Evolutionary conservation across 2,329 filamentous ascomycete genomes (phyloP), one percentile per base, ranked within the genome.

Genomic region (Fusarium torulosum): DNA sequence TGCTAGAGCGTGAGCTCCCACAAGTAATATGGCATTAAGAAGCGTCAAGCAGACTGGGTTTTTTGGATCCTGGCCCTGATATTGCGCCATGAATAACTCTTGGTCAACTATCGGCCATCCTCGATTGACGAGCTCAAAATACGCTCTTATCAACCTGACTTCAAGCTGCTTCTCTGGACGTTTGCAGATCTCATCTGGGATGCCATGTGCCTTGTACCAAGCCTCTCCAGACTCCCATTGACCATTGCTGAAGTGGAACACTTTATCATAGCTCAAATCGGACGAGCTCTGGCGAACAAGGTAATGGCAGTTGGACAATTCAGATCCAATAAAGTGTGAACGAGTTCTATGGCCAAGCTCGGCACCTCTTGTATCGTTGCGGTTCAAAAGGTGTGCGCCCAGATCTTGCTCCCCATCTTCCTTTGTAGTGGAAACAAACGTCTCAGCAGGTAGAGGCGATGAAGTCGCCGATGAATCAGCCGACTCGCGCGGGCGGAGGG

Each of bases 81-180:
- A 53, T 11, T 61, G 58, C 2, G 40, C 29, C 58, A 61, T 61
- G 7, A 61, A 61, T n/a, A 61, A 3, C 6, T 61, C 58, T 6
- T 61, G 17, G 1, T 61, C 58, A 3, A 61, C 55, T 7, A 61
- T 60, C 3, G 55, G 58, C 58, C 58, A 61, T 15, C 58, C 55
- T 1, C 45, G 21, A 19, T 61, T 61, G 0, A 61, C 20, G 0
- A 25, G 19, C 2, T 61, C 46, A n/a, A 61, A 61, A 17, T 61
- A 61, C 1, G 55, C 27, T 45, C 19, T 35, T 11, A 61, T 40
- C 8, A 61, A 4, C 9, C 17, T 33, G 1, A 8, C 20, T 17
- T 61, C 58, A 31, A 61, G 58, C 3, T 8, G n/a, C 9, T 25
- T 61, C 1, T 52, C 10, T 2, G 55, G 55, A 4, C 58, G 55